phyloP scores from a whole-genome alignment of 768 basidiomycete species.

The Artomyces pyxidatus region DNA sequence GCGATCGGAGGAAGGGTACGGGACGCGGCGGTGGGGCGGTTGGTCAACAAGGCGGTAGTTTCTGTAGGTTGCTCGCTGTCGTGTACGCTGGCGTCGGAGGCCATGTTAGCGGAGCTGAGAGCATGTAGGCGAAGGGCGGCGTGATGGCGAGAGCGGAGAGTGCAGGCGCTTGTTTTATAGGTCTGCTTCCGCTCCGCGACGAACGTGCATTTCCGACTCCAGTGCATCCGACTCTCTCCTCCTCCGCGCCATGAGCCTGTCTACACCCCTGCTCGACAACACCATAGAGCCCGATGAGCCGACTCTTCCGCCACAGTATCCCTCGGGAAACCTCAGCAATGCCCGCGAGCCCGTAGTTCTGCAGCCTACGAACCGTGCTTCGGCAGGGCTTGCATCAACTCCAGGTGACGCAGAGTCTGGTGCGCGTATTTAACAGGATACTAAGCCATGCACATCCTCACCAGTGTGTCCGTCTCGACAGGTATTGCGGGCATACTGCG shows the following conservation, averaged over 20 bases:
- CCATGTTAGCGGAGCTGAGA: neutral
- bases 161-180: too few relatives aligned
- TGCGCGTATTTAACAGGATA: conserved; percentile 22
- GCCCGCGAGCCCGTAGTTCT: conserved; percentile 42
- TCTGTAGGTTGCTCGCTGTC: conserved; percentile 11
- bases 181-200: too few relatives aligned
- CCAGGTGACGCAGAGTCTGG: conserved; percentile 73
- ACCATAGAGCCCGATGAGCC: conserved; percentile 84
- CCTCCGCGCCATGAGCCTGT: conserved; percentile 40
- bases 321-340: conserved; percentile 27
- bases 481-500: conserved; percentile 70
- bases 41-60: conserved; percentile 8
- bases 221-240: neutral
- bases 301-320: conserved; percentile 21
- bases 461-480: conserved; percentile 21
- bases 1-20: conserved; percentile 2
- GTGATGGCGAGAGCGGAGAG: neutral
- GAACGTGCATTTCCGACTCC: neutral
- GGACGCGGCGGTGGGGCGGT: neutral
- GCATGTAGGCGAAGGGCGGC: neutral
- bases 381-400: conserved; percentile 43
- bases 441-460: neutral
- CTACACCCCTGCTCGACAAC: conserved; percentile 53
- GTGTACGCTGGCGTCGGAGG: neutral
- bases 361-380: conserved; percentile 35